phyloP scores from a whole-genome alignment of 805 yeast genomes.

The Wickerhamomyces ciferrii region DNA sequence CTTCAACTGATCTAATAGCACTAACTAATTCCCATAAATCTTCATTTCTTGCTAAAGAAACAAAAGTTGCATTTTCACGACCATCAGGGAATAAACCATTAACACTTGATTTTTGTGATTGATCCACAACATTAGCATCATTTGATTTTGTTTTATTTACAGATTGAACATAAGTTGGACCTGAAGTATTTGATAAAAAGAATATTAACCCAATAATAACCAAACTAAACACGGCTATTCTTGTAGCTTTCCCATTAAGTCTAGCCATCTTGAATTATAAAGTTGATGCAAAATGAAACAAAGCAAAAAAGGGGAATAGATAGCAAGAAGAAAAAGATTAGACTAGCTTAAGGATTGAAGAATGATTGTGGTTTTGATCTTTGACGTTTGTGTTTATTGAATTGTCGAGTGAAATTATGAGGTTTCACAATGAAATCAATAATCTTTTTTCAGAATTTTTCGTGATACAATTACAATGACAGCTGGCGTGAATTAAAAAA shows the following conservation, averaged over 20 bases:
- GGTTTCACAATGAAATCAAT: too few species aligned
- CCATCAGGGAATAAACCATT: conserved; percentile 9
- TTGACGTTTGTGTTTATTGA: too few species aligned
- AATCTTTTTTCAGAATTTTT: neutral
- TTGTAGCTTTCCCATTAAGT: conserved; percentile 14
- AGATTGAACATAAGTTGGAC: conserved; percentile 2
- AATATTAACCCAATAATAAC: conserved; percentile 12
- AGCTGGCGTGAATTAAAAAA: neutral
- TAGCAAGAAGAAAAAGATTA: neutral
- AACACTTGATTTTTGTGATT: neutral
- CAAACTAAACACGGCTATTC: conserved; percentile 14
- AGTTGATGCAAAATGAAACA: too few species aligned
- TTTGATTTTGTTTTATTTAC: neutral
- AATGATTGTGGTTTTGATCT: too few species aligned
- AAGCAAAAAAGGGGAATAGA: neutral
- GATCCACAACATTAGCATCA: neutral
- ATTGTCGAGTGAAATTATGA: too few species aligned
- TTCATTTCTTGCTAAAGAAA: conserved; percentile 71
- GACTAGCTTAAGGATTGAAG: neutral
- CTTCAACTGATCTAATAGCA: conserved; percentile 78
- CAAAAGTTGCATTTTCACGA: conserved; percentile 73
- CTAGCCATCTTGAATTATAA: conserved; percentile 10
- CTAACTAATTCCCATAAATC: conserved; percentile 58
- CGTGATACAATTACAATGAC: neutral
- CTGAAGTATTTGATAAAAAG: conserved; percentile 8